Evolutionary conservation across 2,329 filamentous ascomycete species (phyloP), one percentile per base, ranked within the genome.

Genomic region (Keithomyces neogunnii): DNA sequence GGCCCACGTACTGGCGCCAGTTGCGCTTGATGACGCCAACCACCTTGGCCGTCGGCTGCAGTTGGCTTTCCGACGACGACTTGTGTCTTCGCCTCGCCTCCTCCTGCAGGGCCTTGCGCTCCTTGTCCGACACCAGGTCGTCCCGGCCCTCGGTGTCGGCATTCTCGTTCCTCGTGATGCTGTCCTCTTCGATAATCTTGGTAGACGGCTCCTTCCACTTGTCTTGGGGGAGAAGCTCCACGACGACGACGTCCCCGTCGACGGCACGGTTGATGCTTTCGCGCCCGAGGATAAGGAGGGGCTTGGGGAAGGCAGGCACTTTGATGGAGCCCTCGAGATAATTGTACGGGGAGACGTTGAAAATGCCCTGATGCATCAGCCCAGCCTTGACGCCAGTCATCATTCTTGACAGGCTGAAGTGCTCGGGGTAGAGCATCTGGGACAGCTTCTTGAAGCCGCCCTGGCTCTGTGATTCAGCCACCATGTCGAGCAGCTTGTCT

Each of bases 151-250:
- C 92, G 4, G 80, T 80, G 57, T 97, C 93, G 1, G 93, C 86
- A 60, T 95, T 96, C 62, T 99, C 93, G 62, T 99, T 89, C 67
- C 88, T 89, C 50, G 90, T 96, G 39, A 97, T 74, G 1, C 85
- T 80, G 60, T 96, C 92, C 66, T 99, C 93, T 59, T 99, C 93
- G 33, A 99, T 85, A 46, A 99, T 92, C 67, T 95, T 95, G 3
- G 89, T 92, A 2, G 92, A 97, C 1, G 93, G 91, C 45, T 87
- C 85, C 69, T 96, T 97, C 93, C 93, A 99, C 67, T 96, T 92
- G 51, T 96, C 89, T 66, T 91, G 88, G 0, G 93, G 90, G 2
- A 99, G 74, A 3, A 99, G 81, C 68, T 99, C 91, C 11, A 99
- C 86, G 3, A 96, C 91, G 1, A 96, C 91, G 9, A 93, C 73